These are phyloP conservation scores for Lachnellula subtilissima DNA, from an alignment of 2,329 filamentous ascomycete genomes.

Conservation along the genomic window DNA sequence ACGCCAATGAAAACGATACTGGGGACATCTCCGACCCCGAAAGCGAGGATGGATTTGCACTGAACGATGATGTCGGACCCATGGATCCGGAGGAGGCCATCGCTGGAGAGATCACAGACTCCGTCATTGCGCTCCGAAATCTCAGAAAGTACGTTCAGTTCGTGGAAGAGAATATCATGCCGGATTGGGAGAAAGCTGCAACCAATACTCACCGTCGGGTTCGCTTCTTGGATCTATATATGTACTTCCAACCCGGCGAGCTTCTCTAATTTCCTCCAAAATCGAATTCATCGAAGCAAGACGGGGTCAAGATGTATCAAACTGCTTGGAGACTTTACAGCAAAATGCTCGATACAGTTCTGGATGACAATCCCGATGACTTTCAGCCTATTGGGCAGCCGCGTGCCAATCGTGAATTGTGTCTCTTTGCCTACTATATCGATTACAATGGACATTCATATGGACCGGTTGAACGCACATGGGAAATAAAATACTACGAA, in stretches of 20 bases:
- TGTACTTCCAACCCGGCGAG: slow-evolving; percentile 10
- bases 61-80: not conserved
- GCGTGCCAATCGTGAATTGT: not conserved
- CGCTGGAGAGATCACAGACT: not conserved
- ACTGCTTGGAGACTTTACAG: not conserved
- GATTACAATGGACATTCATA: slow-evolving; percentile 7
- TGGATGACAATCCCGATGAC: not conserved
- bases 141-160: slow-evolving; percentile 3
- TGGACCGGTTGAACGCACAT: not conserved
- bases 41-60: not conserved
- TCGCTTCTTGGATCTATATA: slow-evolving; percentile 11
- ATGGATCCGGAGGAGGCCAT: not conserved
- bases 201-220: not conserved
- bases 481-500: slow-evolving; percentile 2
- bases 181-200: not conserved
- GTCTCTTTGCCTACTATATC: not conserved
- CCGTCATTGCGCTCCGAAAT: not conserved
- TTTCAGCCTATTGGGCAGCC: not conserved
- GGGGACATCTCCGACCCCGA: not conserved
- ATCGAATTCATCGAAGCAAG: not conserved
- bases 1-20: not conserved
- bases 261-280: not conserved
- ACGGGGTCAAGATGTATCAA: not conserved
- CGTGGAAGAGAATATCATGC: slow-evolving; percentile 3
- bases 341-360: not conserved